phyloP scores from a whole-genome alignment of 2,329 filamentous ascomycete species.

The Beauveria bassiana region DNA sequence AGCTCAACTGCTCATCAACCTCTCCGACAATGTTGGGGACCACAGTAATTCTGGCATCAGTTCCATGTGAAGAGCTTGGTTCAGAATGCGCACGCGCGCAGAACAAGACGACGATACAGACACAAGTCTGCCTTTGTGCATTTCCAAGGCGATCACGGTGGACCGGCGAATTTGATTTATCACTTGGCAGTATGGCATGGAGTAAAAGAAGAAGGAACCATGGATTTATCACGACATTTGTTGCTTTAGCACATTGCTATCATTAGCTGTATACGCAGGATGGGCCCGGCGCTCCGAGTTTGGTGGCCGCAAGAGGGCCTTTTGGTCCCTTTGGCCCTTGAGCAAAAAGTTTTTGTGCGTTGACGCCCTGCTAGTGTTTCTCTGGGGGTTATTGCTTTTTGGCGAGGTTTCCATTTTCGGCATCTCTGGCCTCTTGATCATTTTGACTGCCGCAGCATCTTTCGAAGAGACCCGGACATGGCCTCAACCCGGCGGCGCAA shows the following conservation, averaged over 20 bases:
- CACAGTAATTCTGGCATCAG: conserved; percentile 26
- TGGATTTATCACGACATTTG: conserved; percentile 5
- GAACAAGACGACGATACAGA: not conserved
- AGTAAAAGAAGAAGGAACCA: not conserved
- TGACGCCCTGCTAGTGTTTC: not conserved
- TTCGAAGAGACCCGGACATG: not conserved
- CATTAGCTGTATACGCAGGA: not conserved
- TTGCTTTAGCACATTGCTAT: not conserved
- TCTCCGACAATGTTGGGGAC: conserved; percentile 76
- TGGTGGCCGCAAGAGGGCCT: not conserved
- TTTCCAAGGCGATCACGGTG: conserved; percentile 4
- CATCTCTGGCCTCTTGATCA: not conserved
- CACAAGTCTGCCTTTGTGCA: conserved; percentile 2
- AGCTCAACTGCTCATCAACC: conserved; percentile 92
- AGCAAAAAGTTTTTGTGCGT: not conserved
- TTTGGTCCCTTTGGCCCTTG: not conserved
- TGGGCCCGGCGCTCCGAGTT: not conserved
- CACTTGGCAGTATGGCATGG: not conserved
- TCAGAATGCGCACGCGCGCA: not conserved
- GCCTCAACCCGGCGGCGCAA: not conserved
- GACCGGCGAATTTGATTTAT: conserved; percentile 8
- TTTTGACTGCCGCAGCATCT: not conserved
- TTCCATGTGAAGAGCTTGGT: conserved; percentile 21
- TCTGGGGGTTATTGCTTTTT: not conserved
- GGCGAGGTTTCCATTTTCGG: not conserved